Conservation (phyloP, 768 basidiomycete genomes). For the Sistotremastrum suecicum region DNA sequence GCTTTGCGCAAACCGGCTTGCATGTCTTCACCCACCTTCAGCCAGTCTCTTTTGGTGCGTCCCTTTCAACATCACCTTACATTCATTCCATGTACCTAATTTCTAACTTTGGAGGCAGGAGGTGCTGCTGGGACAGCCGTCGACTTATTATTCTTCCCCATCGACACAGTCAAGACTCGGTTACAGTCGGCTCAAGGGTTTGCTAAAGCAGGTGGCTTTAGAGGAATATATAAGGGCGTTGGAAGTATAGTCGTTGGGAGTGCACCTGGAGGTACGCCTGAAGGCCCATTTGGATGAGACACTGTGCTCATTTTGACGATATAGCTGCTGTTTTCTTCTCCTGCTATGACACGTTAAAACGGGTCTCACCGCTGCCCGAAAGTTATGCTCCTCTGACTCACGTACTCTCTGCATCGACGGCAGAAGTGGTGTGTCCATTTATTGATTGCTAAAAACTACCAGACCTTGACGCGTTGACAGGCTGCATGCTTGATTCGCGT, state of each 20-base stretch:
- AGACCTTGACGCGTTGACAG: conserved; percentile 19
- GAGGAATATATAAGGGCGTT: conserved; percentile 82
- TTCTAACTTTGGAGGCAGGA: conserved; percentile 42
- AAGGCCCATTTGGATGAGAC: conserved; percentile 1
- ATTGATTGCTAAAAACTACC: background rate
- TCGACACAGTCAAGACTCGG: conserved; percentile 94
- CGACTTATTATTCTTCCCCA: conserved; percentile 90
- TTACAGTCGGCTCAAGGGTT: conserved; percentile 86
- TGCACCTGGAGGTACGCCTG: conserved; percentile 71
- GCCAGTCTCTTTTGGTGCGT: conserved; percentile 33
- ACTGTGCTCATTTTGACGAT: background rate
- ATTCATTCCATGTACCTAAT: background rate
- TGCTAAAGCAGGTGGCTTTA: conserved; percentile 70
- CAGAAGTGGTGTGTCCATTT: conserved; percentile 33
- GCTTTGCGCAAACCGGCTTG: no score
- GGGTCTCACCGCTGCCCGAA: conserved; percentile 44
- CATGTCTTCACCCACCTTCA: conserved; percentile 20
- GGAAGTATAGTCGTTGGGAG: conserved; percentile 92
- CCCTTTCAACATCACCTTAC: background rate
- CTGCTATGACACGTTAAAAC: conserved; percentile 83
- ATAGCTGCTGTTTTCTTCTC: conserved; percentile 92
- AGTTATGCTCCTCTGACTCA: conserved; percentile 53
- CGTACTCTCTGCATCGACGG: conserved; percentile 35
- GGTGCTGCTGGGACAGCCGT: conserved; percentile 87
- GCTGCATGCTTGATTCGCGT: conserved; percentile 87